phyloP scores from a whole-genome alignment of 371 early-diverging fungal species.

The Actinomortierella wolfii region DNA sequence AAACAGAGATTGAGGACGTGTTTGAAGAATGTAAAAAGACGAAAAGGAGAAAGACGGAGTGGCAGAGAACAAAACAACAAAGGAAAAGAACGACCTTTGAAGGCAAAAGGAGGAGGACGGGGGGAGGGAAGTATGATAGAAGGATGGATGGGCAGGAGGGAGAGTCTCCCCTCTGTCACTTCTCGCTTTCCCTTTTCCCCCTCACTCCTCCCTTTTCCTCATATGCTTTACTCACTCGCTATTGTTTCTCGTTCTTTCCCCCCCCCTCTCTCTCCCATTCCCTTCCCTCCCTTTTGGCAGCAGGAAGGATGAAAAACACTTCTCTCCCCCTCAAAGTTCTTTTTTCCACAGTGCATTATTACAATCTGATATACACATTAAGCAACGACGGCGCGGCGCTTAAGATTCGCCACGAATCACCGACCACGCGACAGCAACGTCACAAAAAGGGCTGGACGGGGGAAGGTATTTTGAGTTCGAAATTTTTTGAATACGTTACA shows the following conservation, averaged over 20 bases:
- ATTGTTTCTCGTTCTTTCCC: neutral
- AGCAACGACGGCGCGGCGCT: too few species aligned
- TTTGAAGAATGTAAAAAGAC: neutral
- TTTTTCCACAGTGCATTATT: too few species aligned
- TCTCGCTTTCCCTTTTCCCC: conserved; percentile 20
- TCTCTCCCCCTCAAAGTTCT: neutral
- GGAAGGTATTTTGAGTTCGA: too few species aligned
- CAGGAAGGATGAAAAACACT: neutral
- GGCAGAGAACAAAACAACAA: conserved; percentile 1
- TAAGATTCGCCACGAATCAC: too few species aligned
- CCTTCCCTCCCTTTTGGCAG: neutral
- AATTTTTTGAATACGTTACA: too few species aligned
- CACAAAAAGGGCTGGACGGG: too few species aligned
- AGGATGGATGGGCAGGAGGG: conserved; percentile 1
- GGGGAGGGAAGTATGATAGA: neutral
- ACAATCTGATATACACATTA: too few species aligned
- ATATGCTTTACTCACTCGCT: conserved; percentile 7
- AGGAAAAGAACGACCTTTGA: neutral
- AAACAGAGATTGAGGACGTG: neutral
- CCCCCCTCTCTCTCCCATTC: too few species aligned
- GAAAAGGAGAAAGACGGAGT: conserved; percentile 2
- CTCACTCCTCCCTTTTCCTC: conserved; percentile 11
- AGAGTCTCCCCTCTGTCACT: conserved; percentile 2
- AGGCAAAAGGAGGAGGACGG: neutral
- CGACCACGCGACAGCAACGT: too few species aligned